These are phyloP conservation scores for Dipteronia sinensis DNA, from an alignment of 345 rosid genomes.

Conservation along the genomic window DNA sequence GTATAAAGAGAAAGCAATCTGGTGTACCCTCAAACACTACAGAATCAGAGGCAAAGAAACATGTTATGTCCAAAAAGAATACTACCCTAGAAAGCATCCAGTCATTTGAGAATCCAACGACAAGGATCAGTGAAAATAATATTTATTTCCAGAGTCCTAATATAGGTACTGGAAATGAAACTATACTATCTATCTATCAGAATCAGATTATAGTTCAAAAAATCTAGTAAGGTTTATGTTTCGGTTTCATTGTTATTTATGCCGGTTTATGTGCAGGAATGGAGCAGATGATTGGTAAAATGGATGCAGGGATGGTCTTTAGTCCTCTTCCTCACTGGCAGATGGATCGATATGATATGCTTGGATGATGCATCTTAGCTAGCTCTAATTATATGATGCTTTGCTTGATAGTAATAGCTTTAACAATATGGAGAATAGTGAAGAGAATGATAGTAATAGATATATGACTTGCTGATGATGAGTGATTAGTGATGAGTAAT, in stretches of 20 bases:
- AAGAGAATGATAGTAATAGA: too few species aligned
- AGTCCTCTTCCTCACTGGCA: too few species aligned
- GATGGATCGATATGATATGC: too few species aligned
- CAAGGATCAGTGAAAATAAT: slow-evolving; percentile 6
- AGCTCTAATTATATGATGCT: too few species aligned
- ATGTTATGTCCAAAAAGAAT: slow-evolving; percentile 31
- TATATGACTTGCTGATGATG: too few species aligned
- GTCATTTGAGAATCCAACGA: neutral
- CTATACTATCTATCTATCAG: too few species aligned
- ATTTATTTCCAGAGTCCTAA: slow-evolving; percentile 40
- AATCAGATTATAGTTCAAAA: too few species aligned
- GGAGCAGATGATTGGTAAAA: slow-evolving; percentile 49
- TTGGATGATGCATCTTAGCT: too few species aligned
- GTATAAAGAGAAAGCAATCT: slow-evolving; percentile 59
- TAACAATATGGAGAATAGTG: too few species aligned
- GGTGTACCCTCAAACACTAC: slow-evolving; percentile 16
- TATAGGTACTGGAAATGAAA: slow-evolving; percentile 28
- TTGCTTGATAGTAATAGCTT: too few species aligned
- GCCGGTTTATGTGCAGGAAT: slow-evolving; percentile 37
- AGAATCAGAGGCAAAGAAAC: slow-evolving; percentile 31
- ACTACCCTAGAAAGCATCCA: slow-evolving; percentile 35
- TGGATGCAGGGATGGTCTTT: slow-evolving; percentile 20
- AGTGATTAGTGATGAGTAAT: too few species aligned
- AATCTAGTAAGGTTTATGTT: neutral
- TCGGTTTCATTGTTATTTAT: neutral